These are phyloP conservation scores for Tolypocladium guangdongense DNA, from an alignment of 2,329 filamentous ascomycete species.

Conservation along the genomic window DNA sequence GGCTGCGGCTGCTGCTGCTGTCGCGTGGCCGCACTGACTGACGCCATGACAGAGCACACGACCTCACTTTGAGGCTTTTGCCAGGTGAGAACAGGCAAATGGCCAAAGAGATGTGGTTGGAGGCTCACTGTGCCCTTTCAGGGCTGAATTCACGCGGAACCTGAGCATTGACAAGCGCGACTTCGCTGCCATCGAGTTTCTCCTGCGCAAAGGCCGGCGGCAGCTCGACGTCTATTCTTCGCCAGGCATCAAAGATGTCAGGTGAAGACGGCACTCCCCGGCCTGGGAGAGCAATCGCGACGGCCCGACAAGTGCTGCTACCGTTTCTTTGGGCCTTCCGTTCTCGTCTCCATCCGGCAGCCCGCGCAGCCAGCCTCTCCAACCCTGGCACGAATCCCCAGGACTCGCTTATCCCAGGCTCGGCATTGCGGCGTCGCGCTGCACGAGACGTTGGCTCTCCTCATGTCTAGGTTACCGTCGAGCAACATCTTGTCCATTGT, in stretches of 20 bases:
- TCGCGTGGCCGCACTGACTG: conserved; percentile 6
- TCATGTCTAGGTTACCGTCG: neutral
- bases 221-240: conserved; percentile 77
- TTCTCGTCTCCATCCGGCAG: neutral
- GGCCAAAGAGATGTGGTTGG: neutral
- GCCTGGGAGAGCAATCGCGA: neutral
- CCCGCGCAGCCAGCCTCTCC: neutral
- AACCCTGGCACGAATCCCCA: neutral
- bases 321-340: neutral
- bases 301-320: neutral
- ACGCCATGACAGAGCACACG: conserved; percentile 35
- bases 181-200: conserved; percentile 75
- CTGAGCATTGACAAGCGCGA: conserved; percentile 66
- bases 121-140: neutral
- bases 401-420: neutral
- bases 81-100: conserved; percentile 36
- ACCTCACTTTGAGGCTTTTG: conserved; percentile 52
- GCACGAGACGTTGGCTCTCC: conserved; percentile 2
- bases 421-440: neutral
- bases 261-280: conserved; percentile 13
- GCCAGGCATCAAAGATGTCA: conserved; percentile 69
- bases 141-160: conserved; percentile 63
- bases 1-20: neutral
- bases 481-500: conserved; percentile 4
- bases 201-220: conserved; percentile 68